A percentile compares a stretch with the other conserved stretches of the same genome.
Evolutionary conservation across 208 protist genomes (phyloP).

Genomic region (Leishmania arabica): DNA sequence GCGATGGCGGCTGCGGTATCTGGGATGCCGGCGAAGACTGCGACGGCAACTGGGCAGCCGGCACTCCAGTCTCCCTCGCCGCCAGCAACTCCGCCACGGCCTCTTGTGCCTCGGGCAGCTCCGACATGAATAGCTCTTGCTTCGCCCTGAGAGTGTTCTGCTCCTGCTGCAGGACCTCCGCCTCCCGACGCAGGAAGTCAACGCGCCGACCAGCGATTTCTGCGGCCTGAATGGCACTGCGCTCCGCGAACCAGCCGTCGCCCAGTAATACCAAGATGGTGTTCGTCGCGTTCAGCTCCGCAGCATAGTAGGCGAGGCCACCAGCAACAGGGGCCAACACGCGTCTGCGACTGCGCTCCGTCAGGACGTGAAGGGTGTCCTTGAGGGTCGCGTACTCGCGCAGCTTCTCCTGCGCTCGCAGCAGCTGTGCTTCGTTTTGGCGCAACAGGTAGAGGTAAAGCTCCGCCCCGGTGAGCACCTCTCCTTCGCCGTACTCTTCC

Average conservation of each 20-base stretch:
- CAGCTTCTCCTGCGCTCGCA: slow-evolving; percentile 30
- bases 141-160: slow-evolving; percentile 39
- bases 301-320: slow-evolving; percentile 83
- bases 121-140: slow-evolving; percentile 63
- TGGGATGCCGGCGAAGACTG: not conserved
- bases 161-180: slow-evolving; percentile 66
- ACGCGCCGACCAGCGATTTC: slow-evolving; percentile 70
- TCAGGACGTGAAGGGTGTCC: slow-evolving; percentile 55
- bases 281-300: slow-evolving; percentile 79
- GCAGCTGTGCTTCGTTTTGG: slow-evolving; percentile 53
- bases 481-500: slow-evolving; percentile 40
- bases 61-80: slow-evolving; percentile 24
- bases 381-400: slow-evolving; percentile 54
- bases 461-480: slow-evolving; percentile 72
- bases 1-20: not conserved
- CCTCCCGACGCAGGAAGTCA: slow-evolving; percentile 75
- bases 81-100: slow-evolving; percentile 54
- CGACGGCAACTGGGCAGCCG: slow-evolving; percentile 9
- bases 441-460: slow-evolving; percentile 64
- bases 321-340: slow-evolving; percentile 82
- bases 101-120: slow-evolving; percentile 62
- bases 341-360: slow-evolving; percentile 49
- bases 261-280: slow-evolving; percentile 87
- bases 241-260: slow-evolving; percentile 88
- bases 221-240: slow-evolving; percentile 75